A percentile compares a stretch with the other conserved stretches of the same genome.
phyloP scores from a whole-genome alignment of 176 grass and related monocot genomes.

The Eleusine coracana region DNA sequence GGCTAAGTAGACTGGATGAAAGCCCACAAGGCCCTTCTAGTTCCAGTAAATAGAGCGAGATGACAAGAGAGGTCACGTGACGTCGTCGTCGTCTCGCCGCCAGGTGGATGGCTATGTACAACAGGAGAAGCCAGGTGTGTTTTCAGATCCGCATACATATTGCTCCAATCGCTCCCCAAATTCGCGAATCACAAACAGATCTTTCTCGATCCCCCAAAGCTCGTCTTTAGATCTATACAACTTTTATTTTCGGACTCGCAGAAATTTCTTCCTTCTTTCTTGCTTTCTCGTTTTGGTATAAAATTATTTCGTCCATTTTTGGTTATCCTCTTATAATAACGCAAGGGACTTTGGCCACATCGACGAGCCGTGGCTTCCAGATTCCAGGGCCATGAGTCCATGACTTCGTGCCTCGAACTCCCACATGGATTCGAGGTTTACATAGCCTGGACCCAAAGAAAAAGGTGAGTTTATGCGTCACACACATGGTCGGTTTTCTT shows the following conservation, averaged over 20 bases:
- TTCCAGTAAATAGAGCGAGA: background rate
- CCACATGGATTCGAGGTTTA: conserved; percentile 50
- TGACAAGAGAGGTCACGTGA: no score
- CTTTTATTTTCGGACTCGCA: background rate
- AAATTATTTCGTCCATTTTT: background rate
- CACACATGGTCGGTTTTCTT: conserved; percentile 8
- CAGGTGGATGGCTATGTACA: background rate
- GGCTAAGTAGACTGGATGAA: background rate
- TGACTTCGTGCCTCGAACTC: conserved; percentile 19
- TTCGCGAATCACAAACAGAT: background rate
- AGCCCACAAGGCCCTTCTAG: no score
- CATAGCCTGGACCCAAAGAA: conserved; percentile 26
- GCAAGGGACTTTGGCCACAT: conserved; percentile 18
- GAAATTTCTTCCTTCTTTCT: background rate
- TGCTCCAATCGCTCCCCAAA: background rate
- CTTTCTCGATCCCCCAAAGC: background rate
- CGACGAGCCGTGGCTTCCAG: conserved; percentile 4
- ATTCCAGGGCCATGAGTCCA: conserved; percentile 32
- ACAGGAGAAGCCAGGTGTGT: background rate
- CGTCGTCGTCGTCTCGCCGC: background rate
- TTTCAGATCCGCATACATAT: background rate
- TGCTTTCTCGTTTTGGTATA: no score
- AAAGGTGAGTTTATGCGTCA: conserved; percentile 47
- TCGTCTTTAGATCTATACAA: background rate
- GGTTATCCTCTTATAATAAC: background rate